Evolutionary conservation across 2,329 filamentous ascomycete genomes (phyloP).

Genomic region (Sclerotinia sclerotiorum): DNA sequence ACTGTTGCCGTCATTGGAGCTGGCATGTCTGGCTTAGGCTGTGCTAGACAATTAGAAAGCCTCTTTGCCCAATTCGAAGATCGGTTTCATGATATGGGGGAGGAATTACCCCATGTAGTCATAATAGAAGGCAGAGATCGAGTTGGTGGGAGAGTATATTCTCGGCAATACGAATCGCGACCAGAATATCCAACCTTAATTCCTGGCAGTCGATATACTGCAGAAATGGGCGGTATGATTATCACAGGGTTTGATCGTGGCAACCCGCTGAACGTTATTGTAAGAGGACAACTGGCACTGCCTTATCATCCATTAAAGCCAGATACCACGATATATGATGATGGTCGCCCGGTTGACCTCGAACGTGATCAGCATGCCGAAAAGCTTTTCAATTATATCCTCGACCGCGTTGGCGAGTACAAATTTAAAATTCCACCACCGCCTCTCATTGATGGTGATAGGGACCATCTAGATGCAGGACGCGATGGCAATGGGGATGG

Average conservation of each 20-base stretch:
- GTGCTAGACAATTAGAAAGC: slow-evolving; percentile 87
- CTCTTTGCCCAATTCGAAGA: slow-evolving; percentile 78
- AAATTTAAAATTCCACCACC: slow-evolving; percentile 73
- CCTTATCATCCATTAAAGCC: slow-evolving; percentile 78
- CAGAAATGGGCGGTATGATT: slow-evolving; percentile 97
- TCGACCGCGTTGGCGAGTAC: slow-evolving; percentile 88
- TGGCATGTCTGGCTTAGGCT: slow-evolving; percentile 90
- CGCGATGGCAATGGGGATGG: slow-evolving; percentile 73
- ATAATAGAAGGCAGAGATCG: slow-evolving; percentile 84
- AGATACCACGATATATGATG: slow-evolving; percentile 88
- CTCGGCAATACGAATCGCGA: slow-evolving; percentile 63
- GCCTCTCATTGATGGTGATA: slow-evolving; percentile 78
- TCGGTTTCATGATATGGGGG: slow-evolving; percentile 61
- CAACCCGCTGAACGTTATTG: slow-evolving; percentile 87
- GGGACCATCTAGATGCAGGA: slow-evolving; percentile 76
- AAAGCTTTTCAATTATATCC: slow-evolving; percentile 89
- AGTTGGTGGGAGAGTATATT: slow-evolving; percentile 91
- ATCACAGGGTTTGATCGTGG: slow-evolving; percentile 95
- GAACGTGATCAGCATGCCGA: slow-evolving; percentile 80
- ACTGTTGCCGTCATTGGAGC: slow-evolving; percentile 87
- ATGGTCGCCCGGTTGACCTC: slow-evolving; percentile 73
- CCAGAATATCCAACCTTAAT: slow-evolving; percentile 54
- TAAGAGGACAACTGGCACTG: slow-evolving; percentile 85
- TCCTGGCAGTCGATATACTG: slow-evolving; percentile 68
- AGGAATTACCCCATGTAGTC: slow-evolving; percentile 71